Conservation (phyloP, 768 basidiomycete species). For the Hirschioporus abietinus region DNA sequence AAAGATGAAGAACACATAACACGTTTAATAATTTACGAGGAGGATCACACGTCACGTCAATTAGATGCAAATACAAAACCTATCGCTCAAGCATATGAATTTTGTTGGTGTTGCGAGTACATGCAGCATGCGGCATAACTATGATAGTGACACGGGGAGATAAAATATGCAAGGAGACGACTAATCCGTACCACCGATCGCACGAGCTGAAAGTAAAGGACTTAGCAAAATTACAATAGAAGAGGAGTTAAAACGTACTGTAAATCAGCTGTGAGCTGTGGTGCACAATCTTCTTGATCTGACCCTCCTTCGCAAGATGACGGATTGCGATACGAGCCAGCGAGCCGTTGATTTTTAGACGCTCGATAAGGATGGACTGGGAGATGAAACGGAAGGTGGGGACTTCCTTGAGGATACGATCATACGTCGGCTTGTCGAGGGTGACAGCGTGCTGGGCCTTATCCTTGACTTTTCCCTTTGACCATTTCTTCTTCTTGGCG, state of each 20-base stretch:
- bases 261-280: conserved; percentile 92
- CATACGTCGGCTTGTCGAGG: conserved; percentile 89
- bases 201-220: conserved; percentile 29
- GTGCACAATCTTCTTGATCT: conserved; percentile 95
- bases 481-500: conserved; percentile 99
- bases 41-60: neutral
- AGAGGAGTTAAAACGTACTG: conserved; percentile 50
- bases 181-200: conserved; percentile 38
- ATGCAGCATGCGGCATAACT: neutral
- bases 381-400: conserved; percentile 99
- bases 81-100: neutral
- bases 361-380: conserved; percentile 96
- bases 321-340: conserved; percentile 88
- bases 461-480: conserved; percentile 99
- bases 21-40: too few species aligned
- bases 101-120: neutral
- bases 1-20: too few species aligned
- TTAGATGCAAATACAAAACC: neutral
- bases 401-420: conserved; percentile 96
- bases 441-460: conserved; percentile 97
- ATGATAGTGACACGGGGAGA: conserved; percentile 11
- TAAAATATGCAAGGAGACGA: conserved; percentile 17
- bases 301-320: conserved; percentile 89
- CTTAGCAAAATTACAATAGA: conserved; percentile 8
- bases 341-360: conserved; percentile 94